Conservation (phyloP, 495 filamentous ascomycete genomes). For the Tuber aestivum region DNA sequence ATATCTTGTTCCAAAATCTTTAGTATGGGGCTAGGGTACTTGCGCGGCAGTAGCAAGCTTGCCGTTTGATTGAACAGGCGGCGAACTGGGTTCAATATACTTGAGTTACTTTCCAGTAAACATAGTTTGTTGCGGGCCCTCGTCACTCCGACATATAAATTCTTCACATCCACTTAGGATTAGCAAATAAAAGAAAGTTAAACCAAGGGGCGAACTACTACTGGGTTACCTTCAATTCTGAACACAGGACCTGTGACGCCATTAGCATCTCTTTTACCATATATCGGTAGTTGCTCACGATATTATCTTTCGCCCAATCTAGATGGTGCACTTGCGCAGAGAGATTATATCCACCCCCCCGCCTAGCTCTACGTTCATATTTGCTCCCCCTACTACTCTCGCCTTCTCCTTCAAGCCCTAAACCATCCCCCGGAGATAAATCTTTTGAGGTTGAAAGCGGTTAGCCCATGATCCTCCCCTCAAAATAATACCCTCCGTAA, state of each 20-base stretch:
- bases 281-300: slow-evolving; percentile 7
- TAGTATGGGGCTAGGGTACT: slow-evolving; percentile 12
- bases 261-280: background rate
- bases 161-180: background rate
- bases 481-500: background rate
- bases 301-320: slow-evolving; percentile 3
- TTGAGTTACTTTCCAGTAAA: slow-evolving; percentile 18
- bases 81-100: slow-evolving; percentile 5
- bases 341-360: no score
- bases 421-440: no score
- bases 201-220: background rate
- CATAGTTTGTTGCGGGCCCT: slow-evolving; percentile 15
- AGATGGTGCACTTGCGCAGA: background rate
- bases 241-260: slow-evolving; percentile 15
- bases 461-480: slow-evolving; percentile 5
- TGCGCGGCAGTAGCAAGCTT: background rate
- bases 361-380: no score
- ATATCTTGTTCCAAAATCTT: slow-evolving; percentile 11
- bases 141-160: slow-evolving; percentile 23
- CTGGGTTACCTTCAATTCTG: slow-evolving; percentile 17
- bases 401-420: no score
- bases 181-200: background rate
- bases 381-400: no score
- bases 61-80: slow-evolving; percentile 14
- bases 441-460: background rate